Evolutionary conservation across 2,329 filamentous ascomycete species (phyloP), one percentile per base, ranked within the genome.

Genomic region (Paecilomyces sp.): DNA sequence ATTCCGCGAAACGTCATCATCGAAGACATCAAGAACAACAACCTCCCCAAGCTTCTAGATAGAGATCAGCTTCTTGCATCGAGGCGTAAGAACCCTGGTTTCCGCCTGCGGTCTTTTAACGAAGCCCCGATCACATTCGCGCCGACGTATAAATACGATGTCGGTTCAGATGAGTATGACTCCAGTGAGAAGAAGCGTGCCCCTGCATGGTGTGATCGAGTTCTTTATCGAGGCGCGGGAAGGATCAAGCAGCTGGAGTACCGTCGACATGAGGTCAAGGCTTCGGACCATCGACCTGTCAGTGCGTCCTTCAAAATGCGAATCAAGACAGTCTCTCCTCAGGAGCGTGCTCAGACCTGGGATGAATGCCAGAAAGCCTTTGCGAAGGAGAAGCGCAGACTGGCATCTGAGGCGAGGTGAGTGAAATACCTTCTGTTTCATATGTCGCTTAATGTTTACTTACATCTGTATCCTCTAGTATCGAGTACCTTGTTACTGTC

Each of bases 81-180:
- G 12, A 86, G 90, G 59, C 89, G 92, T 57, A 90, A 91, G 66
- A 97, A 97, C 67, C 92, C 93, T 0, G 90, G 87, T 0, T 97
- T 97, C 77, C 85, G 90, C 30, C 83, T 99, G 4, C 87, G 92
- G 22, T 88, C 91, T 0, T 97, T 99, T 73, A 87, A 88, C n/a
- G 94, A 99, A 75, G 82, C 88, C 58, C 90, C 89, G 0, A 97
- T 99, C 68, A 88, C 86, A 0, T 99, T 99, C 72, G 88, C 91
- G 7, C 94, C 94, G 0, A 99, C 94, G 0, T 99, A 99, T 81
- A 99, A 99, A 74, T 99, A 99, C 73, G 94, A 99, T 67, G 91
- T 97, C 0, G 92, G 92, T 15, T 95, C 91, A 0, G 93, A 97
- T 70, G 89, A 86, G 6, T 99, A 97, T 74, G 94, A 99, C 72